phyloP scores from a whole-genome alignment of 208 protist species.

The Trypanosomatidae sp. region DNA sequence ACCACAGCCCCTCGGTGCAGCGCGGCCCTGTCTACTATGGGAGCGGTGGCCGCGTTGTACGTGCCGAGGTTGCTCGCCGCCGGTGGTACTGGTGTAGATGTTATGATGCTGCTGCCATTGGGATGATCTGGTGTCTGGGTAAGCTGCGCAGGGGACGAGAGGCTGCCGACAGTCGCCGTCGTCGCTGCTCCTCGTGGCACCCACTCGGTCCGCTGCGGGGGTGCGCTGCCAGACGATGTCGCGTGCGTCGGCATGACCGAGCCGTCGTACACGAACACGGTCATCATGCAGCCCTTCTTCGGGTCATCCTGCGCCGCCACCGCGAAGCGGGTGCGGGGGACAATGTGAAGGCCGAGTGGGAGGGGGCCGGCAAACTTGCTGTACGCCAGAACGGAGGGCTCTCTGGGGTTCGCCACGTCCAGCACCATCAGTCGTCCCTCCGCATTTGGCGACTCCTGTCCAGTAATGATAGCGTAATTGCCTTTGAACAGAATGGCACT shows the following conservation, averaged over 20 bases:
- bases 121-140: conserved; percentile 1
- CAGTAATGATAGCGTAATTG: conserved; percentile 69
- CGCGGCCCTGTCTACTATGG: conserved; percentile 14
- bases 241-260: conserved; percentile 30
- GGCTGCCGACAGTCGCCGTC: not conserved
- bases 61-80: not conserved
- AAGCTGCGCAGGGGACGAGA: conserved; percentile 4
- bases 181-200: conserved; percentile 19
- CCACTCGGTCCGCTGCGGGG: conserved; percentile 47
- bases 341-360: conserved; percentile 60
- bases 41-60: not conserved
- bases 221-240: conserved; percentile 2
- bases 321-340: conserved; percentile 56
- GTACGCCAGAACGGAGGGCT: conserved; percentile 60
- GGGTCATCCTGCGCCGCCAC: conserved; percentile 56
- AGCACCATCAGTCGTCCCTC: conserved; percentile 63
- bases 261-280: conserved; percentile 77
- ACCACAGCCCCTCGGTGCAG: conserved; percentile 30
- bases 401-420: conserved; percentile 54
- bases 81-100: not conserved
- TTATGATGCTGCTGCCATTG: not conserved
- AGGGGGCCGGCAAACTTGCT: conserved; percentile 36
- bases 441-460: conserved; percentile 35
- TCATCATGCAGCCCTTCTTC: conserved; percentile 44
- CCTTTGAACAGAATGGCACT: conserved; percentile 67